Evolutionary conservation across 176 grass and related monocot species (phyloP), one percentile per base, ranked within the genome.

Genomic region (Carex kokanica): DNA sequence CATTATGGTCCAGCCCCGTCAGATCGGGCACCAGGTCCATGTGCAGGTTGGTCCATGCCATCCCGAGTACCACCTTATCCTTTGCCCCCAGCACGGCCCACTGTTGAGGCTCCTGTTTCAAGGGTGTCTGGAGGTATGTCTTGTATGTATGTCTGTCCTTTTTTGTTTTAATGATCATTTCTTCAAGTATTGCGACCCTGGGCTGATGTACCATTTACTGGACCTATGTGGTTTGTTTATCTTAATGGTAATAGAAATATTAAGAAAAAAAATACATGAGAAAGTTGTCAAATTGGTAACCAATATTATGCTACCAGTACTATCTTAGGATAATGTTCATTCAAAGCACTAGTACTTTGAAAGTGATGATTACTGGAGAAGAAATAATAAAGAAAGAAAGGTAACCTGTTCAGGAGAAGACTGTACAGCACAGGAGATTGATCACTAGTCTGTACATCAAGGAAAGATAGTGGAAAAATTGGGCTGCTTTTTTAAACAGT

Each of bases 11-110:
- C 52, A 81, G 88, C 90, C 25, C 80, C 60, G 0, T 38, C 63
- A 54, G 91, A 98, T 62, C 89, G 89, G 81, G 82, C 89, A 52
- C 74, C 89, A 68, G 82, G 83, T 69, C 86, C 90, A 64, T 94
- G 95, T 24, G 58, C 85, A 27, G 90, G 82, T 12, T 98, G 95
- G 95, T 65, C 87, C 51, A 79, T 89, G 88, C 90, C 81, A 78
- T 86, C 93, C 69, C 86, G 87, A 83, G 86, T 88, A 80, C 88
- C 89, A 15, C 89, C 83, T 81, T 91, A 85, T 79, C 83, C 87
- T 86, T 81, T 80, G 81, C 70, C 70, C 77, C 81, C 51, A 78
- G 63, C 88, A 55, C 65, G 92, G 69, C 87, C 90, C 36, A 38
- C 88, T 36, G 75, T 91, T 78, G 92, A 93, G 45, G 74, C 82